Evolutionary conservation across 768 basidiomycete genomes (phyloP), one percentile per base, ranked within the genome.

Genomic region (Leccinum aurantiacum): DNA sequence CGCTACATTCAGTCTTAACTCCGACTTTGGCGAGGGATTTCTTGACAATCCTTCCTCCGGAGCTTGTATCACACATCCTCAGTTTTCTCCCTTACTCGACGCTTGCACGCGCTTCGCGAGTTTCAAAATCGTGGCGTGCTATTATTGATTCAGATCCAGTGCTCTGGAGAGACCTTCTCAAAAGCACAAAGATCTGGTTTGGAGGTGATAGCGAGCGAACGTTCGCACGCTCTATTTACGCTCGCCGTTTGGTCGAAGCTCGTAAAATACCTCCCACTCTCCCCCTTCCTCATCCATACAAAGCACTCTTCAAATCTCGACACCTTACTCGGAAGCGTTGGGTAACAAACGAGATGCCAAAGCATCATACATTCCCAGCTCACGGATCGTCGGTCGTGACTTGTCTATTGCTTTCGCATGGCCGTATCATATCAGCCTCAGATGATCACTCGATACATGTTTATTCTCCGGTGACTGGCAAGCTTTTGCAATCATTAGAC

Each of bases 401-500:
- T 46, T 97, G 95, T 73, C 85, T 98, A 50, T 84, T 98, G 67
- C 93, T 99, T 78, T 97, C 96, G 53, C 86, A 87, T 61, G 91
- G 91, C 31, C 93, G 95, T 61, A 93, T 99, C 76, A 93, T 99
- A 68, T 95, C 93, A 11, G 95, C 96, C 11, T 96, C 94, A 1
- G 96, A 99, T 74, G 95, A 98, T 74, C 93, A 98, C 67, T 91
- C 93, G 4, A 97, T 98, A 69, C 92, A 95, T 69, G 87, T 99
- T 50, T 98, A 96, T 72, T 90, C 89, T 24, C 95, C 93, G n/a
- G 72, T 82, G 22, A 91, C 89, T 0, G 96, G 96, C 13, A 80
- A 84, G 38, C 82, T 91, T 22, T 73, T 89, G 5, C 85, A 83
- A 46, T 84, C 88, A 2, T 81, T 98, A 47, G 82, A 90, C 59